Percentiles rank a stretch among this genome's conserved stretches.
Conservation (phyloP, 371 early-diverging fungal species). For the Haplosporangium sp. region DNA sequence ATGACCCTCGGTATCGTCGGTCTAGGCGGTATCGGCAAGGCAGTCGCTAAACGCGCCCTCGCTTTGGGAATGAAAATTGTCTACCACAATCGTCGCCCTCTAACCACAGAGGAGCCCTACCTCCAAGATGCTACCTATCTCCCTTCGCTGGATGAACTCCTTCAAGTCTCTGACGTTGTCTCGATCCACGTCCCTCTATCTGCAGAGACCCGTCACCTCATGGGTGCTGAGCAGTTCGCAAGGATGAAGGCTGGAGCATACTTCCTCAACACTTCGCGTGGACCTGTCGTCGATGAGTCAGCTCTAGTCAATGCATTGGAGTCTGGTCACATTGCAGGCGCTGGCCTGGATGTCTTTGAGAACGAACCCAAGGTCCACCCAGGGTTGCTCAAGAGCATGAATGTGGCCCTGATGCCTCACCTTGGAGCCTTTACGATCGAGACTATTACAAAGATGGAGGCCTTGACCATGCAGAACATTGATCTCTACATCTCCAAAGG, state of each 20-base stretch:
- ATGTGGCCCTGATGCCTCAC: constrained; percentile 54
- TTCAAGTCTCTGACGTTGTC: constrained; percentile 65
- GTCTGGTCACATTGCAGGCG: constrained; percentile 64
- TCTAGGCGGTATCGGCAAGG: constrained; percentile 70
- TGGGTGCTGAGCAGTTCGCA: constrained; percentile 59
- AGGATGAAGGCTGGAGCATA: constrained; percentile 66
- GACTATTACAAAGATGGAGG: constrained; percentile 52
- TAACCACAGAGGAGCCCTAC: constrained; percentile 17
- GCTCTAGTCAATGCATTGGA: constrained; percentile 66
- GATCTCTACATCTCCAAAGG: constrained; percentile 33
- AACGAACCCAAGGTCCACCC: constrained; percentile 54
- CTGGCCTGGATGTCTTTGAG: constrained; percentile 73
- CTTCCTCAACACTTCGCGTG: constrained; percentile 71
- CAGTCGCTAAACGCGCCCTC: constrained; percentile 65
- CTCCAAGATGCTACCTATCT: constrained; percentile 20
- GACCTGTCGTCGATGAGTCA: constrained; percentile 66
- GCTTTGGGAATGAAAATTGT: constrained; percentile 66
- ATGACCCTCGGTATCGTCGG: constrained; percentile 68
- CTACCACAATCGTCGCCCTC: constrained; percentile 64
- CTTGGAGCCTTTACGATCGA: constrained; percentile 46
- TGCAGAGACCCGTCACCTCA: constrained; percentile 60
- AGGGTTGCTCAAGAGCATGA: constrained; percentile 41
- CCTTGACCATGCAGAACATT: constrained; percentile 41
- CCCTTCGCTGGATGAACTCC: constrained; percentile 49
- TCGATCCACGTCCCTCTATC: constrained; percentile 69